These are phyloP conservation scores for Wallacemonas collosoma DNA, from an alignment of 208 protist species.

Conservation along the genomic window DNA sequence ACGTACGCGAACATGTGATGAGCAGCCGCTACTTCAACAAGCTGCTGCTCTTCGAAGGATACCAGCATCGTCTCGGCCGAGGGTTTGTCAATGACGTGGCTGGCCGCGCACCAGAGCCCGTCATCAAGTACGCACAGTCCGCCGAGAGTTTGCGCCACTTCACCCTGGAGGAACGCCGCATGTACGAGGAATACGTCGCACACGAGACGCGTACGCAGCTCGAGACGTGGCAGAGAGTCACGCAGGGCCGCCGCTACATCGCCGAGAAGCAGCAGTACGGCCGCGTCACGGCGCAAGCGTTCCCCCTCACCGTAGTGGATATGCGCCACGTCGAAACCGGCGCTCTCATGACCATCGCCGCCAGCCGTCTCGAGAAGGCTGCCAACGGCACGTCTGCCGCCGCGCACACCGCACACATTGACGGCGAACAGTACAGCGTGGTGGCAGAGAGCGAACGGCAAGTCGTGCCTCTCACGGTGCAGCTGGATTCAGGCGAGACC, in stretches of 20 bases:
- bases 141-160: conserved; percentile 73
- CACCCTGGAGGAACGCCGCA: conserved; percentile 66
- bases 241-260: conserved; percentile 63
- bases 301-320: conserved; percentile 64
- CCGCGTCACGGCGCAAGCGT: conserved; percentile 45
- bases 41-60: conserved; percentile 68
- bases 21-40: conserved; percentile 84
- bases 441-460: conserved; percentile 40
- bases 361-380: conserved; percentile 25
- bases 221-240: conserved; percentile 51
- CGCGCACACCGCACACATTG: conserved; percentile 32
- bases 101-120: conserved; percentile 73
- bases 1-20: conserved; percentile 85
- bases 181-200: conserved; percentile 84
- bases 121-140: conserved; percentile 68
- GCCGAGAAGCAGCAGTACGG: conserved; percentile 73
- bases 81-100: conserved; percentile 53
- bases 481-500: conserved; percentile 73
- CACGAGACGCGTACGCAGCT: conserved; percentile 63
- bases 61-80: conserved; percentile 63
- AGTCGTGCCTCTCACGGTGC: conserved; percentile 60
- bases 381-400: not conserved
- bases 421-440: conserved; percentile 52
- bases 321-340: conserved; percentile 56
- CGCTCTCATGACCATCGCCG: conserved; percentile 56